Conservation (phyloP, 345 rosid species). For the Salix exigua region DNA sequence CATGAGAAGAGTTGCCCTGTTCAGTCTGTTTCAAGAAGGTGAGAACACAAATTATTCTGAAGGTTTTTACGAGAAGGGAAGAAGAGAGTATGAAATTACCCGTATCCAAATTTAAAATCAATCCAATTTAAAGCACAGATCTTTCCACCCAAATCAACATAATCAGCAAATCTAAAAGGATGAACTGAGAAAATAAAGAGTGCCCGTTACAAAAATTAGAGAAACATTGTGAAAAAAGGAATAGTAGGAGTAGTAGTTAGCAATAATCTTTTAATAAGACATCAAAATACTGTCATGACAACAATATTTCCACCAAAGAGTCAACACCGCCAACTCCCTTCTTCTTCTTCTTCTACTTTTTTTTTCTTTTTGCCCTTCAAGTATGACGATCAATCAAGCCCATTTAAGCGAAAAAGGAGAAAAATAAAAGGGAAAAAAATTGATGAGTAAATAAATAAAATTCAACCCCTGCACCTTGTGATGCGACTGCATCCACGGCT, state of each 20-base stretch:
- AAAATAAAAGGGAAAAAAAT: background rate
- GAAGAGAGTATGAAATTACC: background rate
- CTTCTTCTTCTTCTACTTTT: background rate
- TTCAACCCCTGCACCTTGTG: conserved; percentile 67
- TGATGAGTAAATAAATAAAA: background rate
- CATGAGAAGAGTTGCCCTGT: background rate
- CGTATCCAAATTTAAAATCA: background rate
- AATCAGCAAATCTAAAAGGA: background rate
- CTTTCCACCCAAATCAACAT: background rate
- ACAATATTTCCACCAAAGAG: conserved; percentile 4
- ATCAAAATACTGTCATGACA: background rate
- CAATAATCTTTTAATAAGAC: conserved; percentile 13
- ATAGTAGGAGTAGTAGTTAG: background rate
- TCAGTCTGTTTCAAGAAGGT: too few relatives aligned
- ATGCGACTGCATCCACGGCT: conserved; percentile 80
- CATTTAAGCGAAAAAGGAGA: background rate
- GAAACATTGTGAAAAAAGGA: background rate
- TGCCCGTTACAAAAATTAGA: background rate
- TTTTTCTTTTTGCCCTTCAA: background rate
- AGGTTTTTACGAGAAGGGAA: background rate
- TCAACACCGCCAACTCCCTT: background rate
- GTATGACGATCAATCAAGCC: background rate
- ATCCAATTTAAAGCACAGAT: background rate
- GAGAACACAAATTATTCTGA: background rate
- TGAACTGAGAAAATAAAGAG: background rate